Evolutionary conservation across 176 grass and related monocot genomes (phyloP).

Genomic region (Miscanthus lutarioriparius): DNA sequence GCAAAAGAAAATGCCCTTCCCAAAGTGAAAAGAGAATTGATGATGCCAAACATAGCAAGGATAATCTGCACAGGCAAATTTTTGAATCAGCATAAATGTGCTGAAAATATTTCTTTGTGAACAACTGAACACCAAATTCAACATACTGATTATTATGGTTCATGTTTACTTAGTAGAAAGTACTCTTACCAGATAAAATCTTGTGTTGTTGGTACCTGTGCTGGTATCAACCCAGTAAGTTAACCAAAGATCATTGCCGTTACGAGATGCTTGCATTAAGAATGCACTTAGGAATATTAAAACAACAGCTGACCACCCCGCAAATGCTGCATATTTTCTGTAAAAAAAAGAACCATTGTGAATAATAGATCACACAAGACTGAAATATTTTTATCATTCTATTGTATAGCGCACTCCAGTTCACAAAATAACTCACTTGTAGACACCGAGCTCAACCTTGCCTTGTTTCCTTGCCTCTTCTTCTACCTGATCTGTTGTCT

Average conservation of each 20-base stretch:
- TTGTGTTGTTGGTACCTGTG: constrained; percentile 47
- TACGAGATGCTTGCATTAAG: constrained; percentile 97
- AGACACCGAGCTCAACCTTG: constrained; percentile 73
- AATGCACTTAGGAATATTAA: constrained; percentile 72
- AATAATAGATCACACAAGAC: constrained; percentile 3
- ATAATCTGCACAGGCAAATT: constrained; percentile 57
- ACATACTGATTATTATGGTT: constrained; percentile 13
- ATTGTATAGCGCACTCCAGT: neutral
- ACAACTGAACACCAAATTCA: neutral
- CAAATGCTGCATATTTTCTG: constrained; percentile 80
- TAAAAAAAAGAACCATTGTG: constrained; percentile 28
- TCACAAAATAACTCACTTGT: constrained; percentile 68
- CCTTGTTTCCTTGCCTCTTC: constrained; percentile 84
- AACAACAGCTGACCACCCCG: constrained; percentile 58
- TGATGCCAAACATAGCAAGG: constrained; percentile 77
- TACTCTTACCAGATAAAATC: constrained; percentile 85
- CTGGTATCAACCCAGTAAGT: constrained; percentile 88
- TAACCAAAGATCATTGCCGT: constrained; percentile 97
- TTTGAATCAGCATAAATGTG: constrained; percentile 28
- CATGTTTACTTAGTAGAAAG: constrained; percentile 16
- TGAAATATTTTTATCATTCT: constrained; percentile 2
- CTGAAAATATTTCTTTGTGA: constrained; percentile 4
- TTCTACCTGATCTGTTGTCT: constrained; percentile 45
- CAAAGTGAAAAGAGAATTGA: constrained; percentile 87
- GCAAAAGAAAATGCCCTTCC: constrained; percentile 91